Base-by-base conservation (phyloP, 23 red algal genomes). In the Gracilaria vermiculophylla region DNA sequence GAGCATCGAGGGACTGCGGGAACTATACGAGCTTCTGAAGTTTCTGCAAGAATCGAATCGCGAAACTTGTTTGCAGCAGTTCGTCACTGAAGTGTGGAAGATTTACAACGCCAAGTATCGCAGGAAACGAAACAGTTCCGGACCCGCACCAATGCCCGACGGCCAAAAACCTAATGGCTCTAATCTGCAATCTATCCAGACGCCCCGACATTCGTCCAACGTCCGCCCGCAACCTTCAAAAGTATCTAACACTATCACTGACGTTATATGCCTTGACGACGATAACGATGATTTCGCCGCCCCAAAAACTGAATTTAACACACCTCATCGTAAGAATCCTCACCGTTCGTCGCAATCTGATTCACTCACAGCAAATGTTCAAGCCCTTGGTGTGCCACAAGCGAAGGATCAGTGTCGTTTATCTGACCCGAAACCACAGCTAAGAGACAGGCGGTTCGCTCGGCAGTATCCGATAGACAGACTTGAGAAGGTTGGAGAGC, bases 51-150 rank as follows among this genome's bases (percentile, higher is more conserved):
- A 73, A 34, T 3, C 3, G 1, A 20, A 17, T 3, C 36, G 67
- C 20, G 14, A 25, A 2, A 24, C 21, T 11, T 73, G 67, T 73
- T 24, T 73, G 0, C 39, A 73, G 24, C 2, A 15, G 3, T 45
- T 48, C 47, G 42, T 73, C 39, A 73, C 3, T 40, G 67, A 73
- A 9, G 4, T 47, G 20, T 73, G 67, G 67, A 24, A 73, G 2
- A 44, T 45, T 32, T 73, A 73, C 17, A 73, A 73, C 20, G 15
- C 67, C 12, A 73, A 73, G 39, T 73, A 73, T 17, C 32, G 67
- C 0, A 73, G 47, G 42, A 73, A 73, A 32, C 36, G 67, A 17
- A 73, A 64, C 8, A 64, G 29, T 34, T 3, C 25, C 2, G 58
- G 35, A 35, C 2, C 17, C 58, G 29, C 25, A 17, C 58, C 58